Conservation (phyloP, 352 stramenopile species). For the Phytopythium litorale region DNA sequence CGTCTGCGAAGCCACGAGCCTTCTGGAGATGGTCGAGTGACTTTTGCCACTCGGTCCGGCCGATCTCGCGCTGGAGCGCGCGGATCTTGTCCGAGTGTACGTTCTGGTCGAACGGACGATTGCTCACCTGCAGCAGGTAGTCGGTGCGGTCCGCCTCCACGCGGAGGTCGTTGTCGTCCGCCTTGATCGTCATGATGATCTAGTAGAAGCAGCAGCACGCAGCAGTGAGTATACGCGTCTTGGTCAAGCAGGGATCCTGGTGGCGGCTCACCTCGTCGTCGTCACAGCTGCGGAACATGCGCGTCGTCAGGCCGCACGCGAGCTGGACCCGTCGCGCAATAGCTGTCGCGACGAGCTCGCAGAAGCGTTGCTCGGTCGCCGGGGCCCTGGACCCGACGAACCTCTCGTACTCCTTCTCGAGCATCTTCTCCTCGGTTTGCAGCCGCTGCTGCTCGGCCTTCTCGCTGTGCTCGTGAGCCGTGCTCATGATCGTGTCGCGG, state of each 20-base stretch:
- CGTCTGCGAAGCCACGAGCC: slow-evolving; percentile 31
- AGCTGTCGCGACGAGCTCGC: slow-evolving; percentile 59
- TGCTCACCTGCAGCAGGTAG: slow-evolving; percentile 72
- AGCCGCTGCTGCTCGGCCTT: slow-evolving; percentile 37
- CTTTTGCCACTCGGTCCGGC: slow-evolving; percentile 37
- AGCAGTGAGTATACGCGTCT: neutral
- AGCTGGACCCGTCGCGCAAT: slow-evolving; percentile 68
- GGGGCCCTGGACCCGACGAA: slow-evolving; percentile 34
- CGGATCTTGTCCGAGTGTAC: slow-evolving; percentile 57
- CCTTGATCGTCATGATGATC: slow-evolving; percentile 82
- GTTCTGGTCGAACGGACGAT: slow-evolving; percentile 56
- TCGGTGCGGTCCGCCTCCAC: slow-evolving; percentile 68
- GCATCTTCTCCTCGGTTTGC: slow-evolving; percentile 30
- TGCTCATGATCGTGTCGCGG: slow-evolving; percentile 31
- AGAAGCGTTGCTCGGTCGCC: slow-evolving; percentile 61
- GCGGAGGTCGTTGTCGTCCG: slow-evolving; percentile 69
- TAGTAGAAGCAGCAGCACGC: neutral
- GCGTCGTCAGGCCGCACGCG: slow-evolving; percentile 70
- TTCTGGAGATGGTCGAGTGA: slow-evolving; percentile 58
- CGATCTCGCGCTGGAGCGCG: slow-evolving; percentile 45
- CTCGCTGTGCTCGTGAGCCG: slow-evolving; percentile 50
- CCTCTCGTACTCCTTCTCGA: slow-evolving; percentile 59
- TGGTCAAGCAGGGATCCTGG: neutral
- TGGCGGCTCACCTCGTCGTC: slow-evolving; percentile 31
- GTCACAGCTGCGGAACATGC: slow-evolving; percentile 77